These are phyloP conservation scores for Xylaria sp. DNA, from an alignment of 2,329 filamentous ascomycete species.

Conservation along the genomic window DNA sequence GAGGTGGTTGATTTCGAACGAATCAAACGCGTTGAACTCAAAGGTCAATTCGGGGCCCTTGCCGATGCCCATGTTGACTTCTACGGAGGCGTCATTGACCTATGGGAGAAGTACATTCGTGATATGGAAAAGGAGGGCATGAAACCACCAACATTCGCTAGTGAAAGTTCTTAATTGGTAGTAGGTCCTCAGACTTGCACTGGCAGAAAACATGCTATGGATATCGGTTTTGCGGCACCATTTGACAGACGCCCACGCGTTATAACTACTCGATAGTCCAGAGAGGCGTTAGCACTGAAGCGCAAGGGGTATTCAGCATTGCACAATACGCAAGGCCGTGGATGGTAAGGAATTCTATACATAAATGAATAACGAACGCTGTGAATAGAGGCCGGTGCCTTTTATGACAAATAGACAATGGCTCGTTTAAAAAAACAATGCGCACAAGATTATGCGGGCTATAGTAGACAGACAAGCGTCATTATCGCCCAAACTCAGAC, in stretches of 20 bases:
- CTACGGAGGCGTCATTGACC: constrained; percentile 80
- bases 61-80: constrained; percentile 89
- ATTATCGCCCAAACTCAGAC: not conserved
- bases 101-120: constrained; percentile 90
- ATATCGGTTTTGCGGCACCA: not conserved
- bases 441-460: not conserved
- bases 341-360: constrained; percentile 8
- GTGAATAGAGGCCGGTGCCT: constrained; percentile 10
- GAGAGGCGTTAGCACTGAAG: constrained; percentile 10
- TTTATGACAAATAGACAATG: not conserved
- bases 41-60: constrained; percentile 82
- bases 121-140: constrained; percentile 74
- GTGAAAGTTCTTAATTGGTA: constrained; percentile 23
- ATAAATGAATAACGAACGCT: constrained; percentile 11
- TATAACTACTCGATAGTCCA: not conserved
- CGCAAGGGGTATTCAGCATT: constrained; percentile 19
- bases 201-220: not conserved
- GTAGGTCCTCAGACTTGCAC: not conserved
- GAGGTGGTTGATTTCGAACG: constrained; percentile 95
- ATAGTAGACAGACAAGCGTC: not conserved
- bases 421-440: not conserved
- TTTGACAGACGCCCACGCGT: constrained; percentile 11
- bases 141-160: constrained; percentile 34
- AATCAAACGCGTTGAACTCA: constrained; percentile 95
- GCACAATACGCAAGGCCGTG: constrained; percentile 1